Percentiles rank a stretch among this genome's conserved stretches.
These are phyloP conservation scores for Geosmithia morbida DNA, from an alignment of 2,329 filamentous ascomycete genomes.

Conservation along the genomic window DNA sequence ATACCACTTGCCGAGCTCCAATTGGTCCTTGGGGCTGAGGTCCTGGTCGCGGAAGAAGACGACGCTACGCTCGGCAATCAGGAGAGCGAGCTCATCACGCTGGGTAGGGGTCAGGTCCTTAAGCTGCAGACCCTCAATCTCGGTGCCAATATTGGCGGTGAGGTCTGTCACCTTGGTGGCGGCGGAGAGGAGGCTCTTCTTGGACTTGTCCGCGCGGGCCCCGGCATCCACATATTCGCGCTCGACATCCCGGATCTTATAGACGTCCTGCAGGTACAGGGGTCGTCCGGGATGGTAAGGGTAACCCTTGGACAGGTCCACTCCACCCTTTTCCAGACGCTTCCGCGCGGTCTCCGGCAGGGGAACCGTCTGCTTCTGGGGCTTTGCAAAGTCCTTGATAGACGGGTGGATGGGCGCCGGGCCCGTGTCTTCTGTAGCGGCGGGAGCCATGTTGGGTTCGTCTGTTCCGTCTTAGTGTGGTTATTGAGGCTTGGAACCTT, in stretches of 20 bases:
- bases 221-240: slow-evolving; percentile 47
- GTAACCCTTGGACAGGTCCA: slow-evolving; percentile 57
- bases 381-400: slow-evolving; percentile 38
- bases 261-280: slow-evolving; percentile 55
- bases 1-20: slow-evolving; percentile 10
- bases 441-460: background rate
- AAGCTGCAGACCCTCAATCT: slow-evolving; percentile 57
- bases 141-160: slow-evolving; percentile 60
- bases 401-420: background rate
- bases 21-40: background rate
- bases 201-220: slow-evolving; percentile 48
- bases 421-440: background rate
- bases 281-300: slow-evolving; percentile 55
- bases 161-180: slow-evolving; percentile 36
- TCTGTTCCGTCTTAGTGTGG: background rate
- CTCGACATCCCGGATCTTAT: slow-evolving; percentile 39
- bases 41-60: slow-evolving; percentile 20
- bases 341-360: slow-evolving; percentile 42
- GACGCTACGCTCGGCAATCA: slow-evolving; percentile 23
- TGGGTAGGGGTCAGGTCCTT: slow-evolving; percentile 53
- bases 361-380: slow-evolving; percentile 47
- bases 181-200: slow-evolving; percentile 36
- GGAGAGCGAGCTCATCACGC: slow-evolving; percentile 51
- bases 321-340: slow-evolving; percentile 51
- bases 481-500: background rate